phyloP scores from a whole-genome alignment of 768 basidiomycete genomes.

The Trametes maxima region DNA sequence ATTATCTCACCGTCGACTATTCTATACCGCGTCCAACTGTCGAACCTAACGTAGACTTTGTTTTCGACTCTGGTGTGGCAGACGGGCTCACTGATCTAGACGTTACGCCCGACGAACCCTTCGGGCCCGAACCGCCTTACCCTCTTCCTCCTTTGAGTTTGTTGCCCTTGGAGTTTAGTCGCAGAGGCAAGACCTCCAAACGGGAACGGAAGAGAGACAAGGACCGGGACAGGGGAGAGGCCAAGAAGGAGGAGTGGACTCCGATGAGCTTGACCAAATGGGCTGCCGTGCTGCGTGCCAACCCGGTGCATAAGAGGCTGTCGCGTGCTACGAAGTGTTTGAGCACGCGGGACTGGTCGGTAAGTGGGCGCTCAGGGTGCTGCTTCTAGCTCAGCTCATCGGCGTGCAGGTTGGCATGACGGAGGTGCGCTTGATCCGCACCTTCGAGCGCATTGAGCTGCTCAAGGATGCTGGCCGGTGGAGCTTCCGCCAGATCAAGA shows the following conservation, averaged over 20 bases:
- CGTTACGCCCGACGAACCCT: not conserved
- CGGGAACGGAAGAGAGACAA: constrained; percentile 54
- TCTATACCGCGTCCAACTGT: constrained; percentile 15
- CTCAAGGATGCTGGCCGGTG: constrained; percentile 81
- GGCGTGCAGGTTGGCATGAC: constrained; percentile 66
- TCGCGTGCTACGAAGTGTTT: constrained; percentile 75
- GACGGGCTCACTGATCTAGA: constrained; percentile 5
- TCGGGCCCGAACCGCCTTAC: constrained; percentile 47
- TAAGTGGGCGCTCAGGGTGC: constrained; percentile 41
- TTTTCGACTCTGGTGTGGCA: not conserved
- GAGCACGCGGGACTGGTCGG: constrained; percentile 81
- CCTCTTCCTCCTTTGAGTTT: constrained; percentile 56
- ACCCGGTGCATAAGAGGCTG: constrained; percentile 74
- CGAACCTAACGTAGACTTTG: not conserved
- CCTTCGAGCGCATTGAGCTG: constrained; percentile 82
- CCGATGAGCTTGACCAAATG: constrained; percentile 53
- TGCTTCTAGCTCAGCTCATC: not conserved
- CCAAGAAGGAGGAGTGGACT: constrained; percentile 59
- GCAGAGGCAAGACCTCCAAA: constrained; percentile 50
- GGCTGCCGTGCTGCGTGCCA: constrained; percentile 74
- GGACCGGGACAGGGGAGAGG: constrained; percentile 47
- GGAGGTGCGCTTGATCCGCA: constrained; percentile 76
- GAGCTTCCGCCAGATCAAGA: constrained; percentile 95
- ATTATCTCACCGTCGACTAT: constrained; percentile 2
- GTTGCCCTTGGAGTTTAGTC: constrained; percentile 57